Evolutionary conservation across 495 filamentous ascomycete species (phyloP).

Genomic region (Coniosporium apollinis): DNA sequence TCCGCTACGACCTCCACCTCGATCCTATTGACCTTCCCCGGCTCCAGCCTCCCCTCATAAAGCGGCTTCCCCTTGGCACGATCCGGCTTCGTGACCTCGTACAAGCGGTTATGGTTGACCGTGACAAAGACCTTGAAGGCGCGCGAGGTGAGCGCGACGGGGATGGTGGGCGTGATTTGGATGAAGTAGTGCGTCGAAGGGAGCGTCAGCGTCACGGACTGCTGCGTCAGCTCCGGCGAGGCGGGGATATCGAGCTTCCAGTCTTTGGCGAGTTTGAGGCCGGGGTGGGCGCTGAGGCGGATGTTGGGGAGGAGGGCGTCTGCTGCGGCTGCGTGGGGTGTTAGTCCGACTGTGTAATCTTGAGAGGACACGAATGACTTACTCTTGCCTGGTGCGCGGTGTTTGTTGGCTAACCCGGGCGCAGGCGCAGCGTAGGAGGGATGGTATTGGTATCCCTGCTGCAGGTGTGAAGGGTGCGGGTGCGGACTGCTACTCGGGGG

Average conservation of each 20-base stretch:
- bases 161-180: constrained; percentile 45
- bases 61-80: constrained; percentile 16
- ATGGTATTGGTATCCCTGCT: constrained; percentile 9
- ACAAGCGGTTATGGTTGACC: constrained; percentile 21
- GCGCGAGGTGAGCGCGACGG: constrained; percentile 36
- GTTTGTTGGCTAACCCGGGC: constrained; percentile 5
- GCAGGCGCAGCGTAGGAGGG: constrained; percentile 3
- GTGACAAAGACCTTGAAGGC: constrained; percentile 49
- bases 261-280: constrained; percentile 28
- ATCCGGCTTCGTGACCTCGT: constrained; percentile 9
- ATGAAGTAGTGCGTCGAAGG: constrained; percentile 45
- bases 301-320: constrained; percentile 22
- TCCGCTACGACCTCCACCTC: constrained; percentile 24
- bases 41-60: constrained; percentile 20
- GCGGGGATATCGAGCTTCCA: constrained; percentile 44
- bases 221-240: constrained; percentile 41
- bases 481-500: constrained; percentile 20
- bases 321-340: constrained; percentile 4
- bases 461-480: constrained; percentile 8
- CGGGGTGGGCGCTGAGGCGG: constrained; percentile 46
- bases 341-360: constrained; percentile 7
- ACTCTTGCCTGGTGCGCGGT: constrained; percentile 12
- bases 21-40: constrained; percentile 20
- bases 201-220: constrained; percentile 49
- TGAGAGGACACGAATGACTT: constrained; percentile 4